phyloP scores from a whole-genome alignment of 257 asterid species.

The Primulina eburnea region DNA sequence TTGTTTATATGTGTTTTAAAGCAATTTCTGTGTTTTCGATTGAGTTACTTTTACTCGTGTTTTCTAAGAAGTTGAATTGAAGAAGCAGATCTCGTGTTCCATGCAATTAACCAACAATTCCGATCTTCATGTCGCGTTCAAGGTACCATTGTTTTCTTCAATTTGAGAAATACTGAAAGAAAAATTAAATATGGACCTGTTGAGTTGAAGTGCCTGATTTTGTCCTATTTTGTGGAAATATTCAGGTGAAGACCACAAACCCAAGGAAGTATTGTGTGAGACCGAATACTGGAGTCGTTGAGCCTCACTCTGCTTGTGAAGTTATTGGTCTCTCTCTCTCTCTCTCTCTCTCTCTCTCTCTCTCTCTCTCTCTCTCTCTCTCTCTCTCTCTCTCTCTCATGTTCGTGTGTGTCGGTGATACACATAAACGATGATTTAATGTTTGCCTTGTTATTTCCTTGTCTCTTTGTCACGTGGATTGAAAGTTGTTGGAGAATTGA shows the following conservation, averaged over 20 bases:
- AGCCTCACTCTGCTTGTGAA: constrained; percentile 75
- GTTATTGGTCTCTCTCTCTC: constrained; percentile 41
- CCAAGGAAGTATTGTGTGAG: constrained; percentile 97
- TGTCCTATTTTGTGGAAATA: constrained; percentile 7
- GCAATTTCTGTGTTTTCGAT: constrained; percentile 6
- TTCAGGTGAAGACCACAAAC: constrained; percentile 97
- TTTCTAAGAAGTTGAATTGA: constrained; percentile 55
- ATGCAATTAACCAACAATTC: constrained; percentile 65
- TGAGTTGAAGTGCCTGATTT: constrained; percentile 18
- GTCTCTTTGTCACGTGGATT: too few relatives aligned
- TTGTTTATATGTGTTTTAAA: too few relatives aligned
- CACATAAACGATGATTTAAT: too few relatives aligned
- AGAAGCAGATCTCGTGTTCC: constrained; percentile 84
- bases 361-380: too few relatives aligned
- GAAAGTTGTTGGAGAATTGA: neutral
- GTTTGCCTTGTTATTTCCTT: too few relatives aligned
- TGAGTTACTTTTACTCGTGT: constrained; percentile 23
- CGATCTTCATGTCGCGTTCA: constrained; percentile 63
- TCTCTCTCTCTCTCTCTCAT: too few relatives aligned
- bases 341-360: too few relatives aligned
- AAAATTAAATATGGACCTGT: neutral
- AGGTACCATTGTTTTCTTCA: constrained; percentile 42
- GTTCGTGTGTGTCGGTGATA: neutral
- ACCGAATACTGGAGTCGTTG: constrained; percentile 92
- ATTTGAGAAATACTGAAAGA: constrained; percentile 1